Evolutionary conservation across 2,329 filamentous ascomycete species (phyloP), one percentile per base, ranked within the genome.

Genomic region (Botrytis pseudocinerea): DNA sequence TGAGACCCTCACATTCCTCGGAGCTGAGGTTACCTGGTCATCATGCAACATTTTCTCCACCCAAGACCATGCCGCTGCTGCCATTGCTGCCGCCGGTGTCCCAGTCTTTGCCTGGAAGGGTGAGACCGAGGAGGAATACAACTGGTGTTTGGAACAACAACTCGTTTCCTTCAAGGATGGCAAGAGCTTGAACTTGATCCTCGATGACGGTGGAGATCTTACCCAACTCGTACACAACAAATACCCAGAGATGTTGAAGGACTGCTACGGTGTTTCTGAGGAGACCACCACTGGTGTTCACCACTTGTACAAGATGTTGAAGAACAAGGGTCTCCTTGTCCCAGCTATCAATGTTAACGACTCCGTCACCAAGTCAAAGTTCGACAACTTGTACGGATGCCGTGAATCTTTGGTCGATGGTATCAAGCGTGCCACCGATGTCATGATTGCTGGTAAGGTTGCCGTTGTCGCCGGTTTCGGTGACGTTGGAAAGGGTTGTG

Each of bases 41-140:
- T 96, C 93, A 80, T 99, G 96, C 92, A 98, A 99, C 91, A 98
- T 99, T 86, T 99, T 98, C 92, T 96, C 93, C 84, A 98, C 95
- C 80, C 87, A 98, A 86, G 96, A 98, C 87, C 95, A 98, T 87
- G 96, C 96, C 81, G 96, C 96, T 72, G 95, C 96, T 78, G 96
- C 96, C 84, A 98, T 99, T 86, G 96, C 96, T 80, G 96, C 95
- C 73, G 78, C 75, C 35, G 79, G 78, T 84, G 92, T 97, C 78
- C 95, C 95, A 81, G 95, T 99, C 81, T 89, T 90, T 78, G 88
- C 89, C 84, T 90, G 89, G 88, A 91, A 90, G 85, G 88, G 78
- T 60, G 96, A 99, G 93, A 97, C 95, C 80, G 96, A 99, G 87
- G 96, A 98, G 87, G 96, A 98, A 89, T 99, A 98, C 91, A 90